Evolutionary conservation across 257 asterid genomes (phyloP).

Genomic region (Lycium barbarum): DNA sequence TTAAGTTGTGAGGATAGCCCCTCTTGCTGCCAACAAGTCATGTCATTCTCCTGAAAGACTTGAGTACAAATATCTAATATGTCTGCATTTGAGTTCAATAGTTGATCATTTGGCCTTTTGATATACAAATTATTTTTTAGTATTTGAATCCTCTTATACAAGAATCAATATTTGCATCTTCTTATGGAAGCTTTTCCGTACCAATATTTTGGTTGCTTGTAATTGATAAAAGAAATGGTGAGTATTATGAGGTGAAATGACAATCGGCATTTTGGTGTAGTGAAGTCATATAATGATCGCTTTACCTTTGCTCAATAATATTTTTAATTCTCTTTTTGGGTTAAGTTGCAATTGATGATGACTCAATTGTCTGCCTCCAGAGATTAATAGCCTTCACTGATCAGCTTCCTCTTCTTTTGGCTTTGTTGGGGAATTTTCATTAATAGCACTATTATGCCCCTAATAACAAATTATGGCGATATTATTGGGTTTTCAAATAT

Average conservation of each 20-base stretch:
- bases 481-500: too few species aligned
- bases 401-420: neutral
- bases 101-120: constrained; percentile 11
- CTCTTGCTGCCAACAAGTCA: neutral
- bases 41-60: neutral
- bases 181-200: neutral
- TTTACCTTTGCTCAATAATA: neutral
- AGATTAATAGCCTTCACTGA: neutral
- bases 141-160: neutral
- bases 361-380: neutral
- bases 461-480: too few species aligned
- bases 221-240: neutral
- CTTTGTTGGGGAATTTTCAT: too few species aligned
- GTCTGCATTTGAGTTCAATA: neutral
- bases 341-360: neutral
- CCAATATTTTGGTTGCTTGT: neutral
- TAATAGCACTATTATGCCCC: too few species aligned
- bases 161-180: neutral
- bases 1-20: neutral
- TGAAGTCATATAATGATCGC: neutral
- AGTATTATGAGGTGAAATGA: constrained; percentile 27
- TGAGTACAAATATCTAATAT: neutral
- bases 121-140: neutral
- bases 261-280: neutral
- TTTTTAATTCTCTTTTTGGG: neutral